These are phyloP conservation scores for Alisma plantagoaquatica DNA, from an alignment of 106 monocot species.

Conservation along the genomic window DNA sequence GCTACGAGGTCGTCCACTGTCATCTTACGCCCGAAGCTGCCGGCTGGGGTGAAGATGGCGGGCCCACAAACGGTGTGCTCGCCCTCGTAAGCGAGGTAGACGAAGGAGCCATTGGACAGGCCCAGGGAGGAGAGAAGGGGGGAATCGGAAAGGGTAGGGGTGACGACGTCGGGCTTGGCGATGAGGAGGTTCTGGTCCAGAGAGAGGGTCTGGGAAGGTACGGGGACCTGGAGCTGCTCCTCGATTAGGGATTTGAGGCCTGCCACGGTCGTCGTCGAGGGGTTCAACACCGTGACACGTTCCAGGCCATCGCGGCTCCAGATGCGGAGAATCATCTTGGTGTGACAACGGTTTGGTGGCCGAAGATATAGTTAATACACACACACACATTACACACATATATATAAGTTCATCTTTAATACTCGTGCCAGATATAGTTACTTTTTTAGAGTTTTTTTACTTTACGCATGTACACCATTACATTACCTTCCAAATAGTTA, in stretches of 20 bases:
- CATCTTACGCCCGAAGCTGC: slow-evolving; percentile 82
- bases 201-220: slow-evolving; percentile 52
- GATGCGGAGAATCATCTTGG: slow-evolving; percentile 74
- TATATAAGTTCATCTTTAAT: too few species aligned
- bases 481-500: too few species aligned
- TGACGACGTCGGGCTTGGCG: slow-evolving; percentile 18
- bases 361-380: too few species aligned
- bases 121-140: slow-evolving; percentile 47
- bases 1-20: slow-evolving; percentile 95
- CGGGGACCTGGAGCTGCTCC: slow-evolving; percentile 60
- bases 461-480: too few species aligned
- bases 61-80: slow-evolving; percentile 18
- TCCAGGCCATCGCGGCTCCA: slow-evolving; percentile 95
- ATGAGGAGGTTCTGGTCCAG: slow-evolving; percentile 62
- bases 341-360: too few species aligned
- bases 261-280: slow-evolving; percentile 46
- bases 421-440: too few species aligned
- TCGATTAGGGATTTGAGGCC: slow-evolving; percentile 61
- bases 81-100: slow-evolving; percentile 54
- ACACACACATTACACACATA: too few species aligned
- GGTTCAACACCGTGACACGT: slow-evolving; percentile 55
- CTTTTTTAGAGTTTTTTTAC: too few species aligned
- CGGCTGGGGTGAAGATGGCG: slow-evolving; percentile 42
- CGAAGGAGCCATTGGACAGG: slow-evolving; percentile 65
- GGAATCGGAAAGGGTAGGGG: slow-evolving; percentile 9